Conservation (phyloP, 2,329 filamentous ascomycete species). For the Parasarocladium wereldwijsianum region DNA sequence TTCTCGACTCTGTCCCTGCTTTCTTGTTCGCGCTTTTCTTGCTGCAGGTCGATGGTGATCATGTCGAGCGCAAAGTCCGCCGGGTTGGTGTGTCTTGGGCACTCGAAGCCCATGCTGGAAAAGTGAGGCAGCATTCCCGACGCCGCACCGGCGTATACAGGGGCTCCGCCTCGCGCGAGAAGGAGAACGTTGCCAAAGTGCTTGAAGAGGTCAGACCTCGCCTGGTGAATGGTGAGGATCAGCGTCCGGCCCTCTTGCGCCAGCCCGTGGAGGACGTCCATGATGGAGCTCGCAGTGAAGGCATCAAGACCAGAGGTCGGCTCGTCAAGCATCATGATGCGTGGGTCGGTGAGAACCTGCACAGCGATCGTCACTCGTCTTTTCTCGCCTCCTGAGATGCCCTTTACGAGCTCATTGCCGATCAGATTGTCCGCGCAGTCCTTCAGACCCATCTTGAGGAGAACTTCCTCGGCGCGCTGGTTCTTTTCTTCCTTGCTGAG, state of each 20-base stretch:
- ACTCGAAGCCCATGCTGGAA: slow-evolving; percentile 40
- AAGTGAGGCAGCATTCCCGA: slow-evolving; percentile 53
- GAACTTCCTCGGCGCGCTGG: slow-evolving; percentile 54
- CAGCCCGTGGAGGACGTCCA: slow-evolving; percentile 56
- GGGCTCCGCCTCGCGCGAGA: slow-evolving; percentile 54
- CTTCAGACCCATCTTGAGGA: slow-evolving; percentile 65
- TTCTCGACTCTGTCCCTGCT: slow-evolving; percentile 46
- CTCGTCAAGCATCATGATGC: slow-evolving; percentile 59
- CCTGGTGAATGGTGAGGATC: slow-evolving; percentile 63
- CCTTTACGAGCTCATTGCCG: slow-evolving; percentile 58
- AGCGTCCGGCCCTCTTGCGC: slow-evolving; percentile 61
- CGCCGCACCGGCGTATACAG: slow-evolving; percentile 52
- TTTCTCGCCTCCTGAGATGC: slow-evolving; percentile 71
- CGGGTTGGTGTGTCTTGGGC: slow-evolving; percentile 56
- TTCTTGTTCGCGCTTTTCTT: slow-evolving; percentile 43
- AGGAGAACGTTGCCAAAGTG: slow-evolving; percentile 59
- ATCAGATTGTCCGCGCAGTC: slow-evolving; percentile 65
- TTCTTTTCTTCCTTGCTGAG: slow-evolving; percentile 57
- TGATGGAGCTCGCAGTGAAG: slow-evolving; percentile 62
- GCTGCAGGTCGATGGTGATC: slow-evolving; percentile 61
- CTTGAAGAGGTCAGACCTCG: slow-evolving; percentile 55
- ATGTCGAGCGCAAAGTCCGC: slow-evolving; percentile 66
- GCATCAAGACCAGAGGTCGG: slow-evolving; percentile 64
- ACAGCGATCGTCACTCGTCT: slow-evolving; percentile 63
- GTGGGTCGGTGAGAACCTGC: slow-evolving; percentile 61